Percentiles rank a stretch among this genome's conserved stretches.
Evolutionary conservation across 345 rosid species (phyloP).

Genomic region (Gossypium australe): DNA sequence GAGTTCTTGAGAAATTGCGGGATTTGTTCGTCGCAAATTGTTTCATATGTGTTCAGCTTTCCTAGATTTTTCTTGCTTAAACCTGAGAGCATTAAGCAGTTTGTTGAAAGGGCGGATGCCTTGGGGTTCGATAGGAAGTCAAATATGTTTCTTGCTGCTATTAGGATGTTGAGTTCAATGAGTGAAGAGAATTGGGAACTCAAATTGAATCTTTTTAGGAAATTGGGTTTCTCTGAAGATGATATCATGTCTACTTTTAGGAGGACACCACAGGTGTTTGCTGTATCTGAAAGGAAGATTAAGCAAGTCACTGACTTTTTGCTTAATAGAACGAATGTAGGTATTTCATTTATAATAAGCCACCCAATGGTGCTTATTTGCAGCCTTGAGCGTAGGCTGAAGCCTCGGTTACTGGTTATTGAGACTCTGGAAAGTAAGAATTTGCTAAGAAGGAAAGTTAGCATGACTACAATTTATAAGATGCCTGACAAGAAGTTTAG

Average conservation of each 20-base stretch:
- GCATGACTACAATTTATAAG: conserved; percentile 16
- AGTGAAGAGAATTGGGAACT: conserved; percentile 26
- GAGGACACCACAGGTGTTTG: conserved; percentile 28
- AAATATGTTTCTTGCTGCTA: conserved; percentile 21
- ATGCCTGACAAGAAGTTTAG: conserved; percentile 11
- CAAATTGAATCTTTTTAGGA: conserved; percentile 25
- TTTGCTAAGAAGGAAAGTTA: conserved; percentile 15
- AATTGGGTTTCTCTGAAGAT: conserved; percentile 29
- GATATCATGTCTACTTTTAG: conserved; percentile 21
- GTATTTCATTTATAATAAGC: conserved; percentile 18
- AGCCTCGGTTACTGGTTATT: conserved; percentile 23
- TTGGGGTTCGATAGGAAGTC: conserved; percentile 29
- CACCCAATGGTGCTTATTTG: conserved; percentile 20
- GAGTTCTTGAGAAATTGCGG: conserved; percentile 23
- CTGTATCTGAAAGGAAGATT: conserved; percentile 28
- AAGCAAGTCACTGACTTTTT: conserved; percentile 12
- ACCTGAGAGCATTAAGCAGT: conserved; percentile 16
- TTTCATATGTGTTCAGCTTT: neutral
- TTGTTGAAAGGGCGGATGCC: conserved; percentile 27
- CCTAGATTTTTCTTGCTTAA: conserved; percentile 22
- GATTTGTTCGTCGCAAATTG: conserved; percentile 20
- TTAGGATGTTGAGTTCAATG: conserved; percentile 28
- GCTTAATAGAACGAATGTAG: neutral
- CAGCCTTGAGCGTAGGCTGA: conserved; percentile 27
- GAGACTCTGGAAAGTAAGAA: conserved; percentile 27